A percentile compares a stretch with the other conserved stretches of the same genome.
Evolutionary conservation across 108 stramenopile species (phyloP).

Genomic region (Cyclotella baltica): DNA sequence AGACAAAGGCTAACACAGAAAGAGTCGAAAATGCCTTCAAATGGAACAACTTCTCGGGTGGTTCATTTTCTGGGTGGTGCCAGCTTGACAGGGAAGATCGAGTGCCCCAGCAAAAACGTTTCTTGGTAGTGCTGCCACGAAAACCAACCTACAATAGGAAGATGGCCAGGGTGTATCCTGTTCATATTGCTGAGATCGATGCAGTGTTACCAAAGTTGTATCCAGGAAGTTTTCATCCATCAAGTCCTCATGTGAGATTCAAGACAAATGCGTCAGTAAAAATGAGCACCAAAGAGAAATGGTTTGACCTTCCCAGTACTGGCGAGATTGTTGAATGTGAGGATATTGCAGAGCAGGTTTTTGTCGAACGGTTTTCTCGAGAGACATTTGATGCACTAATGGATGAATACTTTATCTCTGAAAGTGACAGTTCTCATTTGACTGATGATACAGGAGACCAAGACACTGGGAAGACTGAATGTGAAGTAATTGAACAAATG

Average conservation of each 20-base stretch:
- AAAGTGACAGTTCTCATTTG: neutral
- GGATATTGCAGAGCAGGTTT: neutral
- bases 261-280: slow-evolving; percentile 11
- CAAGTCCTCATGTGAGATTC: neutral
- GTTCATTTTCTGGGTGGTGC: slow-evolving; percentile 15
- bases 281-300: slow-evolving; percentile 9
- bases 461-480: neutral
- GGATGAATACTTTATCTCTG: neutral
- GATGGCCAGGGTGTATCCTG: neutral
- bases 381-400: neutral
- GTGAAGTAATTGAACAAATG: neutral
- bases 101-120: neutral
- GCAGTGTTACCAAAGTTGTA: neutral
- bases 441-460: neutral
- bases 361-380: neutral
- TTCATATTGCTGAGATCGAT: neutral
- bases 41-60: neutral
- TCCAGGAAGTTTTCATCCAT: neutral
- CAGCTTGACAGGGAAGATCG: neutral
- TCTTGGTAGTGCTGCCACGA: slow-evolving; percentile 17
- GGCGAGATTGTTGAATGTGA: neutral
- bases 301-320: slow-evolving; percentile 11
- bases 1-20: slow-evolving; percentile 18
- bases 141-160: neutral
- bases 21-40: slow-evolving; percentile 9